Evolutionary conservation across 768 basidiomycete genomes (phyloP).

Genomic region (Tylopilus sp.): DNA sequence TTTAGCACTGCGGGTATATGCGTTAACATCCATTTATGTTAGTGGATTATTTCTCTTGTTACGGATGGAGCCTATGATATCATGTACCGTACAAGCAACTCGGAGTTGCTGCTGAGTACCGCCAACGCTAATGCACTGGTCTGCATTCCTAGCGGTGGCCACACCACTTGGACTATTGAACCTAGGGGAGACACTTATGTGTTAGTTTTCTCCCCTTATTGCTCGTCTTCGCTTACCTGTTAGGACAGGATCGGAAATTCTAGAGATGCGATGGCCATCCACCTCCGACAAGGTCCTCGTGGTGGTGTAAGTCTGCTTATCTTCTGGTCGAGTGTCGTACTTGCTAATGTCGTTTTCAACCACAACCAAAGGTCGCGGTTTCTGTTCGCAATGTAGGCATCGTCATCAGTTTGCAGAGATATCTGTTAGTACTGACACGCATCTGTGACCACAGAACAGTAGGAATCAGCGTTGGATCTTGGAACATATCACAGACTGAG

Average conservation of each 20-base stretch:
- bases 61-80: not conserved
- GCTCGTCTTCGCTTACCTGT: not conserved
- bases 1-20: not conserved
- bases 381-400: conserved; percentile 2
- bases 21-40: not conserved
- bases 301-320: not conserved
- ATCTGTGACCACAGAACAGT: not conserved
- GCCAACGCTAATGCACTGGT: not conserved
- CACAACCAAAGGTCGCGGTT: not conserved
- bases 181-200: not conserved
- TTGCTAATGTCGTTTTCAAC: not conserved
- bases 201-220: not conserved
- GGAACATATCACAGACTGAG: not conserved
- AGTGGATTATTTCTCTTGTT: not conserved
- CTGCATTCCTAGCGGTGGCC: not conserved
- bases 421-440: not conserved
- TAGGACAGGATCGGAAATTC: conserved; percentile 1
- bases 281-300: not conserved
- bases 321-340: too few relatives aligned
- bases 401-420: not conserved
- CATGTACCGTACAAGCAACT: not conserved
- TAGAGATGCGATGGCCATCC: not conserved
- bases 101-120: not conserved
- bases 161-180: not conserved
- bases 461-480: not conserved